Evolutionary conservation across 768 basidiomycete species (phyloP).

Genomic region (Tricholomella constricta): DNA sequence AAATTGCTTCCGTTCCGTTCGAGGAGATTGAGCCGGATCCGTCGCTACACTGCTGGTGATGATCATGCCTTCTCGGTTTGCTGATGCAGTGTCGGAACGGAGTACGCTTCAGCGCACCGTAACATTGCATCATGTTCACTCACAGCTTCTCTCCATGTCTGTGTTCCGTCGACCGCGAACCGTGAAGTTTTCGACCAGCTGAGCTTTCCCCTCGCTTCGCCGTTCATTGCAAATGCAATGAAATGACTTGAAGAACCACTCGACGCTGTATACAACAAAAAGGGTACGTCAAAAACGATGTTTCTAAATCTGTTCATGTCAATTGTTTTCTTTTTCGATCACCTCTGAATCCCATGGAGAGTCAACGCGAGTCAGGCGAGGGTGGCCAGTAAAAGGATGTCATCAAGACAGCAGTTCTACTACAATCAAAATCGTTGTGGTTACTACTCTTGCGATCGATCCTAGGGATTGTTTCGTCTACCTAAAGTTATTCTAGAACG

Average conservation of each 20-base stretch:
- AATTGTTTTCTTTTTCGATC: neutral
- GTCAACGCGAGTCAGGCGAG: too few species aligned
- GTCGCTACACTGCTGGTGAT: too few species aligned
- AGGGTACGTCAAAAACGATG: neutral
- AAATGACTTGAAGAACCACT: too few species aligned
- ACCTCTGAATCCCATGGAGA: too few species aligned
- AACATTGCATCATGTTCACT: neutral
- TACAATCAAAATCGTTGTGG: neutral
- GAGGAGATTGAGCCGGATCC: too few species aligned
- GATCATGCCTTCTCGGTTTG: too few species aligned
- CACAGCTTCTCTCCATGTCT: neutral
- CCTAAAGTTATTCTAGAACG: neutral
- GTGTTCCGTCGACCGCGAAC: neutral
- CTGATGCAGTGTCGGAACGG: too few species aligned
- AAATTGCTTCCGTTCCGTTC: neutral
- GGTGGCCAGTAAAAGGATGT: too few species aligned
- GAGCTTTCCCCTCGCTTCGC: neutral
- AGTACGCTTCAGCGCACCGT: too few species aligned
- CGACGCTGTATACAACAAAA: too few species aligned
- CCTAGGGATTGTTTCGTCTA: neutral
- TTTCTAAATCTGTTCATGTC: too few species aligned
- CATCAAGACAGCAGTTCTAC: too few species aligned
- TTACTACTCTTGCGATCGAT: neutral
- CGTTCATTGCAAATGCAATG: neutral
- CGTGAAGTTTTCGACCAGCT: neutral